These are phyloP conservation scores for Alternaria angustiovoidea DNA, from an alignment of 2,329 filamentous ascomycete species.

Conservation along the genomic window DNA sequence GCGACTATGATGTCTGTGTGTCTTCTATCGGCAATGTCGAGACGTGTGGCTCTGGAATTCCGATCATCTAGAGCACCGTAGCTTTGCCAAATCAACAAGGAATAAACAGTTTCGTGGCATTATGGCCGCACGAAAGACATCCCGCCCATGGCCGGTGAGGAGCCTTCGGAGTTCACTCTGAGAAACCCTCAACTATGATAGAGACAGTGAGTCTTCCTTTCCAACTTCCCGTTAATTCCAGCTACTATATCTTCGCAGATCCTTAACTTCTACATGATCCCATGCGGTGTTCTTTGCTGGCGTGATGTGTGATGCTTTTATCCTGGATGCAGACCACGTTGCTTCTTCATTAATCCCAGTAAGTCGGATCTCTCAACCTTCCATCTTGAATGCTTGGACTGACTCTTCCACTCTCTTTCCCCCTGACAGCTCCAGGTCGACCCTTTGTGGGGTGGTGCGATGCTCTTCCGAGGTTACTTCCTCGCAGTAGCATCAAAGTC, in stretches of 20 bases:
- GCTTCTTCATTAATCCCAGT: not conserved
- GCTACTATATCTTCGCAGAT: not conserved
- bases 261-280: not conserved
- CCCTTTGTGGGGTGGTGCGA: not conserved
- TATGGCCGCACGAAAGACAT: too few species aligned
- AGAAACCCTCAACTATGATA: not conserved
- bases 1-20: slow-evolving; percentile 26
- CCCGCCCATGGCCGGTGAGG: not conserved
- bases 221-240: not conserved
- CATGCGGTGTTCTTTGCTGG: not conserved
- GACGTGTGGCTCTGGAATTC: not conserved
- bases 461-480: not conserved
- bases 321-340: not conserved
- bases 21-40: slow-evolving; percentile 18
- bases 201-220: not conserved
- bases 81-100: not conserved
- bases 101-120: not conserved
- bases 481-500: not conserved
- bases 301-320: not conserved
- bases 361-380: not conserved
- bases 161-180: not conserved
- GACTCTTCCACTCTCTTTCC: not conserved
- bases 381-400: not conserved
- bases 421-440: not conserved
- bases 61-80: too few species aligned